Evolutionary conservation across 306 rosid genomes (phyloP).

Genomic region (Cucurbita moschata): DNA sequence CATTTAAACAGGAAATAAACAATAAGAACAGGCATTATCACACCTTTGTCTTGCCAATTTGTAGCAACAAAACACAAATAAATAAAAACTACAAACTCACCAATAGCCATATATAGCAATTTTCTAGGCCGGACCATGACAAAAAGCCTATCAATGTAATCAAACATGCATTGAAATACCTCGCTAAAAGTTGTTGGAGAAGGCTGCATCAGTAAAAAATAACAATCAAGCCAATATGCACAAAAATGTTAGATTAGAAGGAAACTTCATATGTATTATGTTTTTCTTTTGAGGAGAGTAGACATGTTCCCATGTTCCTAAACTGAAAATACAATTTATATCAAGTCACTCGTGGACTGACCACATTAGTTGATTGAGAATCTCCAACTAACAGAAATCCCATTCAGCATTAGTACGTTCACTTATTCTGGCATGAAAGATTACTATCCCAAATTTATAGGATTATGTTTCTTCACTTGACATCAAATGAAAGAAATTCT

Average conservation of each 20-base stretch:
- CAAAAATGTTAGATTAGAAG: not conserved
- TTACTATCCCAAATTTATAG: not conserved
- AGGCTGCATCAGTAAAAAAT: constrained; percentile 43
- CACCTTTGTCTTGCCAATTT: not conserved
- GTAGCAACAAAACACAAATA: not conserved
- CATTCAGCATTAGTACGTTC: not conserved
- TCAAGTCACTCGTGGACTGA: not conserved
- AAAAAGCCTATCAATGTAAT: constrained; percentile 82
- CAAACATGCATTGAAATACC: constrained; percentile 91
- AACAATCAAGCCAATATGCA: not conserved
- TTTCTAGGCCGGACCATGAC: constrained; percentile 93
- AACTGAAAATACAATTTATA: not conserved
- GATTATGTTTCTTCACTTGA: not conserved
- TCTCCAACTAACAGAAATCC: not conserved
- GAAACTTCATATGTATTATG: not conserved
- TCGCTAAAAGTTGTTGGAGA: constrained; percentile 65
- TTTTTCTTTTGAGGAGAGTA: not conserved
- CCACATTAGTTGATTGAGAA: not conserved
- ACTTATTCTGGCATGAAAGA: not conserved
- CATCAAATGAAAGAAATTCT: not conserved
- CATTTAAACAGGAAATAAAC: constrained; percentile 7
- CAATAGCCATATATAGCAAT: constrained; percentile 88
- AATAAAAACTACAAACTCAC: constrained; percentile 27
- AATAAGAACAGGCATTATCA: constrained; percentile 3
- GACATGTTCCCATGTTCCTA: not conserved